Conservation (phyloP, 2,329 filamentous ascomycete genomes). For the Cryphonectria japonica region DNA sequence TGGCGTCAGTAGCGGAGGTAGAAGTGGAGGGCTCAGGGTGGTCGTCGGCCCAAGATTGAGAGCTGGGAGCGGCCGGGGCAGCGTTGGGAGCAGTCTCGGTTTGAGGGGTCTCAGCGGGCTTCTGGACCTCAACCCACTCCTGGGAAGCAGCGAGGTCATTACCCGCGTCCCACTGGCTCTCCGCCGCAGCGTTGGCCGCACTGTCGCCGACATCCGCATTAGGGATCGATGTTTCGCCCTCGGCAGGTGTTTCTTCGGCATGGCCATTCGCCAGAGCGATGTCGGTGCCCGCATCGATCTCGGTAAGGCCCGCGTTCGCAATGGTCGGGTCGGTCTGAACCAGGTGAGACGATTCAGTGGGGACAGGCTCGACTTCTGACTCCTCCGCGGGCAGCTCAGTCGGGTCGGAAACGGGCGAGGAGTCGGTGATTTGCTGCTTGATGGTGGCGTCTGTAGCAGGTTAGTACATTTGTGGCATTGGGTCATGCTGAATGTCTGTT, state of each 20-base stretch:
- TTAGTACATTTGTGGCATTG: conserved; percentile 30
- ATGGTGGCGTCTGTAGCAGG: conserved; percentile 56
- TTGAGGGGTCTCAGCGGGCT: conserved; percentile 74
- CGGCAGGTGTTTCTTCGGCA: conserved; percentile 40
- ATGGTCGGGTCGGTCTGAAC: conserved; percentile 67
- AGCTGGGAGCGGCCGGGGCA: conserved; percentile 60
- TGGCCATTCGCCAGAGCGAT: conserved; percentile 49
- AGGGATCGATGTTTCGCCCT: conserved; percentile 43
- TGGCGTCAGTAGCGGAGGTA: conserved; percentile 41
- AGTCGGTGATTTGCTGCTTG: conserved; percentile 58
- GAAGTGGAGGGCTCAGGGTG: conserved; percentile 58
- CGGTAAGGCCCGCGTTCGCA: conserved; percentile 68
- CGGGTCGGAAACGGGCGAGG: conserved; percentile 48
- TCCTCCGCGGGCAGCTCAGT: conserved; percentile 35
- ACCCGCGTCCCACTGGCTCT: conserved; percentile 65
- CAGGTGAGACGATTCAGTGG: conserved; percentile 35
- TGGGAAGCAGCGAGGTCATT: conserved; percentile 54
- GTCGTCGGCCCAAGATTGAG: conserved; percentile 83
- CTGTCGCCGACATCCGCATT: conserved; percentile 57
- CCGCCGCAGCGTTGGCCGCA: conserved; percentile 64
- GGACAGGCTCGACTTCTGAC: conserved; percentile 39
- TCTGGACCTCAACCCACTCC: conserved; percentile 73
- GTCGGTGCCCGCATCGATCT: conserved; percentile 59
- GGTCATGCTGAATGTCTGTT: not conserved
- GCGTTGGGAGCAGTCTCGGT: conserved; percentile 68